phyloP scores from a whole-genome alignment of 352 stramenopile species.

The Phytopythium helicoides region DNA sequence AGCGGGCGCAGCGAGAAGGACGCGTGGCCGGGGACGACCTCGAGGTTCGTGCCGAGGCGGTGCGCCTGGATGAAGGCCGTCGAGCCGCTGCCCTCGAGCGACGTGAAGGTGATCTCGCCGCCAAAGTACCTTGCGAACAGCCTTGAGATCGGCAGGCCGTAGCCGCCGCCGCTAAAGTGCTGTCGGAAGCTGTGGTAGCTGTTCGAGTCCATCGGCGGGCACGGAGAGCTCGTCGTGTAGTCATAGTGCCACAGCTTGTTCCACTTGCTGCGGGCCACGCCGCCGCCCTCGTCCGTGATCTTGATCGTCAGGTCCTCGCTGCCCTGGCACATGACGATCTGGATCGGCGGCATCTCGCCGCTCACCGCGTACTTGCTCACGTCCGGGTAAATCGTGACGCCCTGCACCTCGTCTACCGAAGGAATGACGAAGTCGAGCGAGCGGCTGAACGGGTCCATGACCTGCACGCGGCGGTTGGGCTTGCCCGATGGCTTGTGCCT shows the following conservation, averaged over 20 bases:
- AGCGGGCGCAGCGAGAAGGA: slow-evolving; percentile 28
- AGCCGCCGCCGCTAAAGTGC: slow-evolving; percentile 94
- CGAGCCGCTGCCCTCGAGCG: slow-evolving; percentile 97
- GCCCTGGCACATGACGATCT: slow-evolving; percentile 98
- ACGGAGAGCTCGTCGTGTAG: slow-evolving; percentile 95
- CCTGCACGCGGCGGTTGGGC: slow-evolving; percentile 52
- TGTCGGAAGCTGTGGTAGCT: slow-evolving; percentile 76
- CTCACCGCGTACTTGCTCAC: slow-evolving; percentile 61
- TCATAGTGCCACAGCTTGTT: slow-evolving; percentile 98
- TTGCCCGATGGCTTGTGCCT: slow-evolving; percentile 27
- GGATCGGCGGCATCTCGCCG: slow-evolving; percentile 87
- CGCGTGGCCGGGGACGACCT: slow-evolving; percentile 70
- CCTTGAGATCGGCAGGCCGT: slow-evolving; percentile 90
- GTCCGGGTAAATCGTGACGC: slow-evolving; percentile 77
- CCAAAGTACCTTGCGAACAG: slow-evolving; percentile 99
- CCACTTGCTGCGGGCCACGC: slow-evolving; percentile 96
- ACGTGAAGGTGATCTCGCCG: slow-evolving; percentile 98
- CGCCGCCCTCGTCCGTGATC: slow-evolving; percentile 97
- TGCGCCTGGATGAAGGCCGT: slow-evolving; percentile 89
- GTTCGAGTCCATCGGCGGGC: slow-evolving; percentile 49
- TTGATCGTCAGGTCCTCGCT: slow-evolving; percentile 97
- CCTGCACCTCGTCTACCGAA: slow-evolving; percentile 59
- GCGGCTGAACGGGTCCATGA: slow-evolving; percentile 67
- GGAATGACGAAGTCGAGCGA: slow-evolving; percentile 76
- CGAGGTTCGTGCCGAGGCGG: slow-evolving; percentile 67